Conservation (phyloP, 768 basidiomycete genomes). For the Chalciporus piperatus region DNA sequence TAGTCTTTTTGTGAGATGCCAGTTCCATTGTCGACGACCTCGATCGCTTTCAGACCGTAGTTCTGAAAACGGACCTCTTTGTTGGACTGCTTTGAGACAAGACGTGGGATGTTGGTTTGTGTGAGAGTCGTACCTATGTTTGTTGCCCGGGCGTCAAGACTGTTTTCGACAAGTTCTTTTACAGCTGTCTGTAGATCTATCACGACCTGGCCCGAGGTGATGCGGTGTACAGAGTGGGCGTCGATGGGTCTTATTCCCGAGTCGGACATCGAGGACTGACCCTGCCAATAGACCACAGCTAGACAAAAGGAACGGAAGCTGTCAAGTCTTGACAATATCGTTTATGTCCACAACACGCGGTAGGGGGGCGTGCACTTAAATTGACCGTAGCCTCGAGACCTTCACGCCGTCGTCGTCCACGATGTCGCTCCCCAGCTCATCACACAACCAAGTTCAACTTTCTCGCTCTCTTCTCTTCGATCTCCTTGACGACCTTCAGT, state of each 20-base stretch:
- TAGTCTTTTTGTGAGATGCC: constrained; percentile 82
- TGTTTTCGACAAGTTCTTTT: constrained; percentile 96
- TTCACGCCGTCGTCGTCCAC: neutral
- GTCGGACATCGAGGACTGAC: neutral
- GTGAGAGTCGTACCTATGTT: constrained; percentile 60
- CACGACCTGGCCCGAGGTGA: constrained; percentile 94
- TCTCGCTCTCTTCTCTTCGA: constrained; percentile 34
- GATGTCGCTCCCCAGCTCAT: constrained; percentile 15
- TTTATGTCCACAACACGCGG: no score
- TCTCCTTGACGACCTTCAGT: constrained; percentile 53
- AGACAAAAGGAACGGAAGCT: no score
- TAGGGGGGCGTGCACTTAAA: no score
- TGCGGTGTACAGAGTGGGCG: constrained; percentile 72
- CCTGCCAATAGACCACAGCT: no score
- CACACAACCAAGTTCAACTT: constrained; percentile 37
- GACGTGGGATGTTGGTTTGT: neutral
- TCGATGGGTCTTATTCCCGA: constrained; percentile 61
- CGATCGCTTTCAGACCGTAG: constrained; percentile 75
- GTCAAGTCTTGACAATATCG: no score
- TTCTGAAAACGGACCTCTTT: constrained; percentile 90
- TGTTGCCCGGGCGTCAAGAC: constrained; percentile 88
- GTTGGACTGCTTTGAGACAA: neutral
- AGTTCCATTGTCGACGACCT: constrained; percentile 90
- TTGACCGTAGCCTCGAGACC: neutral
- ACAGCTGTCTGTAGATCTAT: constrained; percentile 90